Base-by-base conservation (phyloP, 129 eudicot species). In the Flaveria ramosissima region DNA sequence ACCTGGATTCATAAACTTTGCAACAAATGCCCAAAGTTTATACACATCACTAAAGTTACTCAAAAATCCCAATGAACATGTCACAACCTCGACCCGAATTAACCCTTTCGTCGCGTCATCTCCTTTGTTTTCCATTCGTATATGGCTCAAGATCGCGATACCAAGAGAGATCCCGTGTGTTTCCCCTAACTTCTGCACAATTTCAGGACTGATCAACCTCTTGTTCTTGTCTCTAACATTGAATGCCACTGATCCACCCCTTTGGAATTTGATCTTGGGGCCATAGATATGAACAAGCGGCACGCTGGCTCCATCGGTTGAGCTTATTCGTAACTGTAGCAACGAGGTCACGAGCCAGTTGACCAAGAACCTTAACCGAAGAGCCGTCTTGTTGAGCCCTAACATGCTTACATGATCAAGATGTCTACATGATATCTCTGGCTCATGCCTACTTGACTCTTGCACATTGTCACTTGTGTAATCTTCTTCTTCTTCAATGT, bases 261-360 rank as follows among this genome's bases (percentile, higher is more conserved):
- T 88, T 77, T 93, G 97, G n/a, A 88, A 89, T 53, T 91, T 90
- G 12, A 93, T 89, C 68, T 90, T 93, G 1, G 98, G 98, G 2
- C 98, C 98, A 56, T 90, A 93, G 8, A 93, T 89, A 19, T 89
- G 90, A 77, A 93, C 97, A 27, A 93, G 89, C 2, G 85, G 91
- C 46, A 59, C 32, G 57, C 50, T 39, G 6, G 75, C 86, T 46
- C 83, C 69, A 65, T 82, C 91, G 68, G 80, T 81, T 68, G 85
- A 70, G 19, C 75, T 89, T 27, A 88, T 68, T 77, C 92, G 84
- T 27, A 93, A 73, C 39, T 90, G 98, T 42, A 93, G 87, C 65
- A 93, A 65, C 8, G 98, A 93, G 13, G 93, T 93, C 71, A 93
- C 98, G 24, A 93, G 96, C 98, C 98, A 93, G 74, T 90, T 93